Evolutionary conservation across 306 rosid genomes (phyloP).

Genomic region (Medicago lupulina): DNA sequence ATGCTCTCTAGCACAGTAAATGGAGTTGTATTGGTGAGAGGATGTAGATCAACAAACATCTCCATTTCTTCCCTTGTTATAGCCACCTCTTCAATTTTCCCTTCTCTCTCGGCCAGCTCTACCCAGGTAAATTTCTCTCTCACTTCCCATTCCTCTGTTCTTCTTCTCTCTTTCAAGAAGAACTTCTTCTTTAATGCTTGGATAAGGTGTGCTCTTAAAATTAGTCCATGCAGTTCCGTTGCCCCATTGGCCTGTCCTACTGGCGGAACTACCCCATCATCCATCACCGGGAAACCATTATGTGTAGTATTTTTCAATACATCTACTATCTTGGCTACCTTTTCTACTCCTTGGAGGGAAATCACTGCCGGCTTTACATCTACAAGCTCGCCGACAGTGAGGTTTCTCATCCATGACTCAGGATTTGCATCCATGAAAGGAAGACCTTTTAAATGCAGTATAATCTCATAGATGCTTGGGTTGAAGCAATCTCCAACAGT

Average conservation of each 20-base stretch:
- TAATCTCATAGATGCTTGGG: conserved; percentile 88
- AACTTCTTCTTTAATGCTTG: conserved; percentile 79
- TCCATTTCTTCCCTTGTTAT: conserved; percentile 83
- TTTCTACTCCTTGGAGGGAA: conserved; percentile 72
- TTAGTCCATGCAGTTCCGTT: conserved; percentile 76
- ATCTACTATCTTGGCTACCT: conserved; percentile 74
- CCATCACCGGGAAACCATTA: conserved; percentile 83
- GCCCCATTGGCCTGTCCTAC: conserved; percentile 53
- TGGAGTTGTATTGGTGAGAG: conserved; percentile 87
- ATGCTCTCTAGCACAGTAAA: conserved; percentile 74
- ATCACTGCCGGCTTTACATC: conserved; percentile 79
- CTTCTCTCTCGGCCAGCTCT: conserved; percentile 81
- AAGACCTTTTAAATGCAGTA: conserved; percentile 84
- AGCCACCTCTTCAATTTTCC: conserved; percentile 71
- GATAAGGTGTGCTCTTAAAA: conserved; percentile 83
- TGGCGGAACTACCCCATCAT: conserved; percentile 56
- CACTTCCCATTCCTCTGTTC: conserved; percentile 90
- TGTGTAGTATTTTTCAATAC: conserved; percentile 82
- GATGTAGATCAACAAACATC: conserved; percentile 87
- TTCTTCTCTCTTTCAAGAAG: conserved; percentile 75
- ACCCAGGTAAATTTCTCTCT: conserved; percentile 81
- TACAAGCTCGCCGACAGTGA: conserved; percentile 80
- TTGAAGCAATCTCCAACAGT: conserved; percentile 91
- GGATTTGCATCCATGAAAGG: conserved; percentile 95
- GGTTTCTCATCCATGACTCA: conserved; percentile 90